Conservation (phyloP, 192 early-diverging fungal genomes). For the Coemansia sp. region DNA sequence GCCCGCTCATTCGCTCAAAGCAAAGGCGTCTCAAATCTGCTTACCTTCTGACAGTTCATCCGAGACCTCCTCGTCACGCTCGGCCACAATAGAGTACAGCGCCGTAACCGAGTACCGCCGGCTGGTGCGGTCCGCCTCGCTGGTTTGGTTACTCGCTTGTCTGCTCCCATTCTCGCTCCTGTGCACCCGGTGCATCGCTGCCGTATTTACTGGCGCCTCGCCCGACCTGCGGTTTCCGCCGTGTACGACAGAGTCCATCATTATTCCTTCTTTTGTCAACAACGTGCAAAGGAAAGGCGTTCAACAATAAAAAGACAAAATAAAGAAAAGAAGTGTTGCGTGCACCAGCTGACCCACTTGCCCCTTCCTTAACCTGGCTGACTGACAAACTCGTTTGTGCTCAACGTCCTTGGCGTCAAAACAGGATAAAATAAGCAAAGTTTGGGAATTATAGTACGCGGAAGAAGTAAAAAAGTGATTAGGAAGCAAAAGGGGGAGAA, state of each 20-base stretch:
- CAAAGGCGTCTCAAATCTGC: not conserved
- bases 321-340: not conserved
- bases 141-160: constrained; percentile 19
- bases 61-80: constrained; percentile 90
- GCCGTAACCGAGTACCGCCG: constrained; percentile 70
- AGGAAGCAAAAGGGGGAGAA: not conserved
- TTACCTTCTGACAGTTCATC: constrained; percentile 89
- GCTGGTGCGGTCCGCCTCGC: constrained; percentile 57
- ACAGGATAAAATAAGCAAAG: not conserved
- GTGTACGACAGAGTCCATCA: constrained; percentile 47
- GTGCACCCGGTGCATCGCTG: constrained; percentile 17
- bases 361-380: too few relatives aligned
- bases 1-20: not conserved
- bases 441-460: not conserved
- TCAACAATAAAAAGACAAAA: not conserved
- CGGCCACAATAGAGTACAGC: constrained; percentile 80
- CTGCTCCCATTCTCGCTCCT: constrained; percentile 30
- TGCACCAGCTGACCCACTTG: too few relatives aligned
- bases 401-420: too few relatives aligned
- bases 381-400: too few relatives aligned
- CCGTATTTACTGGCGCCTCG: constrained; percentile 19
- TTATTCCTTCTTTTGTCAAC: not conserved
- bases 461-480: not conserved
- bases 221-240: constrained; percentile 25
- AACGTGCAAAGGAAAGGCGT: not conserved